Percentiles rank a stretch among this genome's conserved stretches.
phyloP scores from a whole-genome alignment of 2,329 filamentous ascomycete species.

The Plectosphaerella cucumerina region DNA sequence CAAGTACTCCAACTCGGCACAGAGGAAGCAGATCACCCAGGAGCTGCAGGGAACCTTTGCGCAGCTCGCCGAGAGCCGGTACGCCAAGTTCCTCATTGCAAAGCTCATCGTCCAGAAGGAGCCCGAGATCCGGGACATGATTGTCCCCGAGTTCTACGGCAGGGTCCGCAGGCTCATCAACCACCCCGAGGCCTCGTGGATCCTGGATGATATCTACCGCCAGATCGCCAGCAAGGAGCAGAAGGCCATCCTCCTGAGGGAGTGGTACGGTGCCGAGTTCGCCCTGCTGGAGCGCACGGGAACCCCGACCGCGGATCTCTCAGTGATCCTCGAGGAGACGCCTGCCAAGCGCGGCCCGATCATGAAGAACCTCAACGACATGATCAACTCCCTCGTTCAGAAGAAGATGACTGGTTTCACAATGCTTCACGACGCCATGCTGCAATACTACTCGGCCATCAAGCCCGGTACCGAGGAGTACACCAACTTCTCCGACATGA shows the following conservation, averaged over 20 bases:
- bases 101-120: conserved; percentile 95
- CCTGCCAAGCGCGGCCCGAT: conserved; percentile 86
- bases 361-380: conserved; percentile 76
- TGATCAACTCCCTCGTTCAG: conserved; percentile 90
- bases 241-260: conserved; percentile 77
- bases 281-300: conserved; percentile 64
- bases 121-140: conserved; percentile 77
- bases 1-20: conserved; percentile 85
- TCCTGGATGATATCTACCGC: conserved; percentile 93
- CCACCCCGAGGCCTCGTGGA: conserved; percentile 95
- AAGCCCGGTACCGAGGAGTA: conserved; percentile 76
- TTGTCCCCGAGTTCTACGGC: conserved; percentile 93
- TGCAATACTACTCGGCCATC: conserved; percentile 87
- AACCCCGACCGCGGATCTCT: conserved; percentile 61
- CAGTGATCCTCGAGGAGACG: conserved; percentile 66
- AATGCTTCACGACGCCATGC: conserved; percentile 96
- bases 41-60: conserved; percentile 84
- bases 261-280: conserved; percentile 97
- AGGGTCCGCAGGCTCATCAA: conserved; percentile 91
- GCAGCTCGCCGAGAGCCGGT: conserved; percentile 86
- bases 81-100: conserved; percentile 95
- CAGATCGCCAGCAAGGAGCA: conserved; percentile 81
- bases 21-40: conserved; percentile 78
- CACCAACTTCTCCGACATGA: conserved; percentile 79
- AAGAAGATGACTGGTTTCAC: conserved; percentile 97